phyloP scores from a whole-genome alignment of 768 basidiomycete genomes.

The Leccinum variicolor region DNA sequence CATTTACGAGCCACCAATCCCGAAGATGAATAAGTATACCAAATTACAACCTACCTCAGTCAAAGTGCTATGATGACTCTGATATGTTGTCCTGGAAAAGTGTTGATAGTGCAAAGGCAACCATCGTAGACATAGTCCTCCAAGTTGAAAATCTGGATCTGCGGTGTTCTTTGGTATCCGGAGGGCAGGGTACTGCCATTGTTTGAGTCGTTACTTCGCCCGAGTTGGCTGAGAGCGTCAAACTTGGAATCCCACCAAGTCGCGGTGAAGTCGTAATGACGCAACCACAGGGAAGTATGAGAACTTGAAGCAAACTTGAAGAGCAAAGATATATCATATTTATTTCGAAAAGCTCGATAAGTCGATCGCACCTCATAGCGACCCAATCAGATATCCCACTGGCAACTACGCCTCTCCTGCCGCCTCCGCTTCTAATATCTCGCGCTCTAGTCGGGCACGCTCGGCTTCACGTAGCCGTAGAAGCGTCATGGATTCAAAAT shows the following conservation, averaged over 20 bases:
- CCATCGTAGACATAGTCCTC: not conserved
- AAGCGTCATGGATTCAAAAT: slow-evolving; percentile 78
- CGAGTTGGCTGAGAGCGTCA: not conserved
- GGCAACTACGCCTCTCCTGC: slow-evolving; percentile 12
- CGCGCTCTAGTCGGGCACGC: slow-evolving; percentile 68
- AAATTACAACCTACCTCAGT: not conserved
- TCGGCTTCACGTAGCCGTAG: slow-evolving; percentile 82
- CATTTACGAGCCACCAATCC: not conserved
- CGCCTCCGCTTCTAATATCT: slow-evolving; percentile 71
- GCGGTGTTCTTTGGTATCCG: not conserved
- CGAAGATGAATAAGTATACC: not conserved
- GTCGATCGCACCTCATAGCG: slow-evolving; percentile 11
- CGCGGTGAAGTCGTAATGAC: not conserved
- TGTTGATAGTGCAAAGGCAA: not conserved
- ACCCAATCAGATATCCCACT: not conserved
- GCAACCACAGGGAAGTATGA: not conserved
- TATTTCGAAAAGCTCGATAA: slow-evolving; percentile 6
- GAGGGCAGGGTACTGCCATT: not conserved
- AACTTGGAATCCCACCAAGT: not conserved
- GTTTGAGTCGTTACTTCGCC: not conserved
- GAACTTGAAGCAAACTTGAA: not conserved
- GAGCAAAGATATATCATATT: slow-evolving; percentile 3
- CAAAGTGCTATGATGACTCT: not conserved
- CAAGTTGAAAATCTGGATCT: not conserved
- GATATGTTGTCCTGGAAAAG: not conserved